Conservation (phyloP, 2,329 filamentous ascomycete species). For the Fusarium dlaminii region DNA sequence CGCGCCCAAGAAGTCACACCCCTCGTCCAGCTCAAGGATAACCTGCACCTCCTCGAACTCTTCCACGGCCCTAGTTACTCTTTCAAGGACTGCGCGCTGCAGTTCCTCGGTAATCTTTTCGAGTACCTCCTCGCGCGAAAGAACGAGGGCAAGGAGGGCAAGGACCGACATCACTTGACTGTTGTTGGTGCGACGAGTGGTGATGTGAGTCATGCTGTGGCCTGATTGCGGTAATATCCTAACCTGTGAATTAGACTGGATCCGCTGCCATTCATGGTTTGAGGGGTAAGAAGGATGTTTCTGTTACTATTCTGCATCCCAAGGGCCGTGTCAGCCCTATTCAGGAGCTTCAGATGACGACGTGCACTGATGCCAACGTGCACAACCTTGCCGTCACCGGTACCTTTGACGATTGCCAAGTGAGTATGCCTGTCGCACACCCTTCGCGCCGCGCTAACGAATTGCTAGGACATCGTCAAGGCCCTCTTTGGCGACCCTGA, state of each 20-base stretch:
- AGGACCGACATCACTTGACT: conserved; percentile 80
- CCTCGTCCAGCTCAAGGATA: conserved; percentile 59
- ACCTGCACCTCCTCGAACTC: conserved; percentile 83
- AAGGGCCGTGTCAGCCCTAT: conserved; percentile 91
- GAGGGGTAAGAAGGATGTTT: conserved; percentile 94
- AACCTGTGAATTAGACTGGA: conserved; percentile 65
- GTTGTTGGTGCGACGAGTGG: conserved; percentile 89
- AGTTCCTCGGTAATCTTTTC: conserved; percentile 96
- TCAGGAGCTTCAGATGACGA: conserved; percentile 98
- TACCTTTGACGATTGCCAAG: conserved; percentile 96
- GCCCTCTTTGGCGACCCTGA: conserved; percentile 87
- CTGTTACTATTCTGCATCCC: conserved; percentile 93
- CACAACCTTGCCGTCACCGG: conserved; percentile 91
- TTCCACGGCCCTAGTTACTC: conserved; percentile 97
- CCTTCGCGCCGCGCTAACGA: not conserved
- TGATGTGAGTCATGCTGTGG: conserved; percentile 53
- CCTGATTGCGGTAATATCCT: not conserved
- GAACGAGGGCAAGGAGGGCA: conserved; percentile 64
- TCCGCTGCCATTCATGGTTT: conserved; percentile 97
- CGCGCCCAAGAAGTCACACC: conserved; percentile 80
- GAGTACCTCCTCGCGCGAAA: conserved; percentile 86
- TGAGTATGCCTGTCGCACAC: conserved; percentile 42
- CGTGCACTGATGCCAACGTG: conserved; percentile 87
- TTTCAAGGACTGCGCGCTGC: conserved; percentile 89
- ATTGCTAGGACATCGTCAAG: conserved; percentile 74